Conservation (phyloP, 2,329 filamentous ascomycete genomes). For the Paracamarosporium sp. region DNA sequence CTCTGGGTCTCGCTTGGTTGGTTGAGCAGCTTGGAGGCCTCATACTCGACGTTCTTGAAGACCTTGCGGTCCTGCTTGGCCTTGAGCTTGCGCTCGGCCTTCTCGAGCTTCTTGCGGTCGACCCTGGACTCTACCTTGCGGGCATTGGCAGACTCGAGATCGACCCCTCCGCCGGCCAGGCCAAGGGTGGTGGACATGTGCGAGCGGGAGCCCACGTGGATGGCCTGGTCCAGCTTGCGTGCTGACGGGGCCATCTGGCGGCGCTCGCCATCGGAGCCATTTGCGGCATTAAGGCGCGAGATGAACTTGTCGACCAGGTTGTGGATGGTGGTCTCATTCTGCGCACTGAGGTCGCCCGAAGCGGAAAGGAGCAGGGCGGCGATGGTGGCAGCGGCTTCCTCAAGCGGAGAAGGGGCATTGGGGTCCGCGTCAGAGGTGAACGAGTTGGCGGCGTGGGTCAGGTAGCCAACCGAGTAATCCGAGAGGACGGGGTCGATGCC, state of each 20-base stretch:
- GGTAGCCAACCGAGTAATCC: conserved; percentile 92
- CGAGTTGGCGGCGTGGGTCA: conserved; percentile 88
- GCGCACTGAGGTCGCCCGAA: conserved; percentile 77
- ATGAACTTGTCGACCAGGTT: conserved; percentile 91
- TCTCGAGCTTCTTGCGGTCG: conserved; percentile 98
- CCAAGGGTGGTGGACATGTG: conserved; percentile 97
- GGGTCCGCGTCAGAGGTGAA: conserved; percentile 77
- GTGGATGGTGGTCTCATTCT: conserved; percentile 79
- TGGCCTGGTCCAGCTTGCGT: conserved; percentile 88
- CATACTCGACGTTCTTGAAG: conserved; percentile 98
- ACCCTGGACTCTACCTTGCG: conserved; percentile 97
- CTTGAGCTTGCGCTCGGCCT: conserved; percentile 95
- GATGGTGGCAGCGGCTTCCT: conserved; percentile 82
- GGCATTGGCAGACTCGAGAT: conserved; percentile 90
- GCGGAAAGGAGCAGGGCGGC: conserved; percentile 91
- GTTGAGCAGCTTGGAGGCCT: conserved; percentile 88
- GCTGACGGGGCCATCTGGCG: conserved; percentile 76
- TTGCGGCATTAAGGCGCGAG: conserved; percentile 75
- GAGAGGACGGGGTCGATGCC: conserved; percentile 88
- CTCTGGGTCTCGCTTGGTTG: conserved; percentile 83
- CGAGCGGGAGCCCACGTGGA: conserved; percentile 90
- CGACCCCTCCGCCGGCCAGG: conserved; percentile 81
- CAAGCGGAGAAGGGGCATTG: conserved; percentile 74
- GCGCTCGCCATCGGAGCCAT: conserved; percentile 71
- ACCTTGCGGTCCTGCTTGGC: conserved; percentile 98